A percentile compares a stretch with the other conserved stretches of the same genome.
Conservation (phyloP, 176 grass and related monocot species). For the sorghum (Sorghum bicolor) region DNA sequence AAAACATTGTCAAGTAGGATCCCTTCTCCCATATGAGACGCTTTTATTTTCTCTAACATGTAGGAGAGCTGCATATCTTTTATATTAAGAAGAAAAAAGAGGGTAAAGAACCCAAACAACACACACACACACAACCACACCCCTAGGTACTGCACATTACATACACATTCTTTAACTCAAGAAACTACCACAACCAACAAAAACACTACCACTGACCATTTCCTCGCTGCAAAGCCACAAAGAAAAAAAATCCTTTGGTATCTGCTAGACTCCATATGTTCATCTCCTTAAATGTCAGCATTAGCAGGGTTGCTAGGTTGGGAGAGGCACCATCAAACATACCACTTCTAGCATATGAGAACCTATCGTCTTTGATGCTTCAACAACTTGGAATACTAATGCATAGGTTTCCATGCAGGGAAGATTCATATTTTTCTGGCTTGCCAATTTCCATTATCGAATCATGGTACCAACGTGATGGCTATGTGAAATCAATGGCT, state of each 20-base stretch:
- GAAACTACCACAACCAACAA: background rate
- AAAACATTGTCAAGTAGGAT: constrained; percentile 66
- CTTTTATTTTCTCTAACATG: background rate
- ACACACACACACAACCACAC: background rate
- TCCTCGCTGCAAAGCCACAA: background rate
- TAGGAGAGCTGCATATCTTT: background rate
- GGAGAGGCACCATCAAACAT: background rate
- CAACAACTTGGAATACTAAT: constrained; percentile 13
- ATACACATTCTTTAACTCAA: background rate
- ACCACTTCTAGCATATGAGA: background rate
- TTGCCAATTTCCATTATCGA: constrained; percentile 90
- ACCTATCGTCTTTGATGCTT: background rate
- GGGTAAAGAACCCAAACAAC: background rate
- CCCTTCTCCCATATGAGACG: background rate
- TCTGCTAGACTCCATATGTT: background rate
- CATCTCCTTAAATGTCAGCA: background rate
- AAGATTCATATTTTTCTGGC: constrained; percentile 81
- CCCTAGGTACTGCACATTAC: background rate
- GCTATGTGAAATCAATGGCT: constrained; percentile 93
- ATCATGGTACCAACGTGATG: constrained; percentile 92
- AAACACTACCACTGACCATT: background rate
- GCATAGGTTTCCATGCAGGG: constrained; percentile 38
- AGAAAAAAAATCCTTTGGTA: background rate
- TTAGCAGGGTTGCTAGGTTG: background rate
- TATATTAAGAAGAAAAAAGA: background rate